Base-by-base conservation (phyloP, 768 basidiomycete genomes). In the Erythrobasidium yunnanense region DNA sequence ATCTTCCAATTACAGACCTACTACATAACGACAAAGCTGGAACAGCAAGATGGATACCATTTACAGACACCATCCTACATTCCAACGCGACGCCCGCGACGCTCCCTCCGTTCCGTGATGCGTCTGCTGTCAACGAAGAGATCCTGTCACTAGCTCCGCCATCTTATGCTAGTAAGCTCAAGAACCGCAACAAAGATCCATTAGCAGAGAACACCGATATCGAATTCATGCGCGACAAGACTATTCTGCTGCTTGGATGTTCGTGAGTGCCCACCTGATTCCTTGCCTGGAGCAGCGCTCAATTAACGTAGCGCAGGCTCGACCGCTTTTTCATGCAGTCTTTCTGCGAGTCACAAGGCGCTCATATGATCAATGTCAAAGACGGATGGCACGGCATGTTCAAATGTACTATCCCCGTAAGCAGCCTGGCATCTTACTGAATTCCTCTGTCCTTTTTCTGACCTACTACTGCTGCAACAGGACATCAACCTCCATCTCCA, bases 301-400 rank as follows among this genome's bases (percentile, higher is more conserved):
- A n/a, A n/a, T n/a, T n/a, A n/a, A n/a, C n/a, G n/a, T 52, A 20
- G 7, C 27, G 29, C 18, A 52, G 50, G 11, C 50, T 52, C 8
- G 50, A 52, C 22, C 50, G 50, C 11, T 52, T 13, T 23, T 52
- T 52, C 50, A 8, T 52, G 11, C 20, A 52, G 29, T 52, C 22
- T 15, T 52, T 52, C 50, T 52, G 50, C 50, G 11, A 23, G 20
- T 8, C 8, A 8, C 22, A 52, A 11, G 50, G 50, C 15, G 50
- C 8, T 11, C 13, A 8, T 11, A 11, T 52, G 11, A 30, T 8
- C 22, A 52, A 52, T 23, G 8, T 23, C 8, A 8, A 8, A 8
- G 50, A 23, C 29, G 50, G 25, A 13, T 52, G 50, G 50, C 50
- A 52, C 22, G 50, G 50, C 20, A 52, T 52, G 50, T 52, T 52